Evolutionary conservation across 192 early-diverging fungal species (phyloP), one percentile per base, ranked within the genome.

Genomic region (Backusella tarrabulga): DNA sequence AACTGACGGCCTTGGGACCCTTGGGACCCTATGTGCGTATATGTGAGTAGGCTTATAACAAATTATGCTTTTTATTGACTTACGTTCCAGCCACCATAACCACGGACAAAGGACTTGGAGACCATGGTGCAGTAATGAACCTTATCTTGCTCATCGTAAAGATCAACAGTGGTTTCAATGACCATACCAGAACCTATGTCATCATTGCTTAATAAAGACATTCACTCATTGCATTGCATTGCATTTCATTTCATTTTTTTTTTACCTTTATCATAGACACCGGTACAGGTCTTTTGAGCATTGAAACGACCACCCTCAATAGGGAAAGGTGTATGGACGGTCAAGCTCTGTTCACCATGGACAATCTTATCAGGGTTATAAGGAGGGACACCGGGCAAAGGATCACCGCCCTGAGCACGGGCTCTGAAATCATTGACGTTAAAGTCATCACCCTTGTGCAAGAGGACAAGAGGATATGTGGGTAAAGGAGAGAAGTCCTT

Each of bases 261-360:
- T 67, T 68, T 86, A 44, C 91, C 92, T 69, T 91, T 90, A 79
- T 94, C 93, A 75, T 88, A 94, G 0, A 94, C 89, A 34, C 93
- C 93, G n/a, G 82, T 86, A 34, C 92, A 75, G 5, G 80, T 92
- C 17, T 85, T 86, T 34, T 85, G 76, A 2, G 91, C 68, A n/a
- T 81, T 82, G 77, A 92, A 92, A 35, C 82, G 77, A 42, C 81
- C 81, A n/a, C 91, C 93, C 0, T 86, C 80, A 5, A 74, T 36
- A 26, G 93, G 93, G 32, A 92, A 71, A 9, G 88, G 89, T 32
- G 79, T 81, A 36, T 90, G 56, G 32, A 93, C 68, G 73, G 92
- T 90, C 34, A 90, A 79, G 40, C 78, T 80, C 70, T 93, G 92
- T 74, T 93, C 93, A 54, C 93, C 93, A 68, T 94, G 93, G 0